phyloP scores from a whole-genome alignment of 352 stramenopile species.

The Phytopythium helicoides region DNA sequence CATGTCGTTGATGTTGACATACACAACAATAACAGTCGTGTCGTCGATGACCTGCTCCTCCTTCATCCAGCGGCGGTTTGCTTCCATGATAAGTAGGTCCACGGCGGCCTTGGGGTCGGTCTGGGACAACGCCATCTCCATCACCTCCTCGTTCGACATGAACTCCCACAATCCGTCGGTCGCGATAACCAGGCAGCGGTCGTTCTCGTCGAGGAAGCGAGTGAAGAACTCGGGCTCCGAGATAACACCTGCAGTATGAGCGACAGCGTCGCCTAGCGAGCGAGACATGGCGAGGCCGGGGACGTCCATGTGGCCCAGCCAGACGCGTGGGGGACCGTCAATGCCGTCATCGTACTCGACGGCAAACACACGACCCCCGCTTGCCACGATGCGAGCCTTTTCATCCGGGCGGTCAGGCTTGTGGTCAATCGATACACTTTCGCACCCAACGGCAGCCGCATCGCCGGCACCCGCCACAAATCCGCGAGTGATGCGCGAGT shows the following conservation, averaged over 20 bases:
- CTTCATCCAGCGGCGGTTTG: constrained; percentile 97
- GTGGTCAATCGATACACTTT: constrained; percentile 96
- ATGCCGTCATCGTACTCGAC: constrained; percentile 99
- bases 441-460: constrained; percentile 28
- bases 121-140: constrained; percentile 77
- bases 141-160: constrained; percentile 95
- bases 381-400: constrained; percentile 93
- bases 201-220: constrained; percentile 70
- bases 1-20: constrained; percentile 67
- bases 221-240: constrained; percentile 95
- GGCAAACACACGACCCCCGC: constrained; percentile 96
- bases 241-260: constrained; percentile 94
- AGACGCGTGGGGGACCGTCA: constrained; percentile 97
- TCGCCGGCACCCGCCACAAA: constrained; percentile 58
- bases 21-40: constrained; percentile 97
- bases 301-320: constrained; percentile 98
- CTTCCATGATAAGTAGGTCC: constrained; percentile 94
- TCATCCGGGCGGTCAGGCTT: constrained; percentile 96
- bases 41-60: constrained; percentile 99
- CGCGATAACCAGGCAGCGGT: constrained; percentile 95
- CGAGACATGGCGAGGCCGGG: constrained; percentile 97
- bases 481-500: constrained; percentile 92
- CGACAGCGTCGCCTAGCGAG: constrained; percentile 96
- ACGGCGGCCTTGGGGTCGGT: constrained; percentile 84
- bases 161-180: constrained; percentile 99